phyloP scores from a whole-genome alignment of 2,329 filamentous ascomycete species.

The Scedosporium aurantiacum region DNA sequence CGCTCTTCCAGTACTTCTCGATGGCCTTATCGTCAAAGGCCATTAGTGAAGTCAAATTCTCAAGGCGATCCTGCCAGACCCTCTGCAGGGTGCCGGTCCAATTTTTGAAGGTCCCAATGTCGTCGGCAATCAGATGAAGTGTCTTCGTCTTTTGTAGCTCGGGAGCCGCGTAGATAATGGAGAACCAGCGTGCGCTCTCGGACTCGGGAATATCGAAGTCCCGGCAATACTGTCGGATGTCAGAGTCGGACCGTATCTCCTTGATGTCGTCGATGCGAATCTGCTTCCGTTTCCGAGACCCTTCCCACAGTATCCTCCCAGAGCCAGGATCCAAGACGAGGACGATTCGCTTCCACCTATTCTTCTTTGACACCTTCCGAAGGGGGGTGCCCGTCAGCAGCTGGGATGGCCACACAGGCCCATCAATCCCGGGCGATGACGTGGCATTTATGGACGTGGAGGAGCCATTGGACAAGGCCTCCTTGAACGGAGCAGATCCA shows the following conservation, averaged over 20 bases:
- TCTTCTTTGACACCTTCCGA: constrained; percentile 75
- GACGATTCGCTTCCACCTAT: constrained; percentile 55
- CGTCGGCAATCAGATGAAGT: constrained; percentile 76
- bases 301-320: constrained; percentile 83
- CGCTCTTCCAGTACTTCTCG: constrained; percentile 72
- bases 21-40: constrained; percentile 76
- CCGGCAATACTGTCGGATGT: constrained; percentile 80
- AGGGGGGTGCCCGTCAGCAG: constrained; percentile 70
- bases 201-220: constrained; percentile 63
- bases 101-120: constrained; percentile 56
- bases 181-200: constrained; percentile 69
- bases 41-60: constrained; percentile 81
- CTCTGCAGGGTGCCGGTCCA: constrained; percentile 80
- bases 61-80: constrained; percentile 76
- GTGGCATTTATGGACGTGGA: constrained; percentile 35
- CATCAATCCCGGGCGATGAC: constrained; percentile 36
- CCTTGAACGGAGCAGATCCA: constrained; percentile 15
- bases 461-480: constrained; percentile 37
- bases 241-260: constrained; percentile 72
- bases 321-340: constrained; percentile 69
- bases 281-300: constrained; percentile 63
- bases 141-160: constrained; percentile 75
- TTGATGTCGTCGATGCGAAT: constrained; percentile 94
- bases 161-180: constrained; percentile 73
- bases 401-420: constrained; percentile 64